These are phyloP conservation scores for Skeletonema marinoi DNA, from an alignment of 108 stramenopile species.

Conservation along the genomic window DNA sequence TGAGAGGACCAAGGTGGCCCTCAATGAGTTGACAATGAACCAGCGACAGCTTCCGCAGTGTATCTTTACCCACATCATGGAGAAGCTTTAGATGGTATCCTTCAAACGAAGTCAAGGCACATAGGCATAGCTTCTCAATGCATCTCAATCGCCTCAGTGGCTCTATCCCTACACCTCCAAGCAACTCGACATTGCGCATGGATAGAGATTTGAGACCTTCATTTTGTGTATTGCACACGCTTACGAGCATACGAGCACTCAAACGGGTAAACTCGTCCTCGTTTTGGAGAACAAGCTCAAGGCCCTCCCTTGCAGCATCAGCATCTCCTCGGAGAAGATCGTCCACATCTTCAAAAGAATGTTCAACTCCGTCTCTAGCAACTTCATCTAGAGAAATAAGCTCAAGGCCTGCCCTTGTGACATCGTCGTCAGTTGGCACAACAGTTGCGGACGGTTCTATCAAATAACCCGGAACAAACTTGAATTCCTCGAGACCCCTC, in stretches of 20 bases:
- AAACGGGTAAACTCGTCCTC: not conserved
- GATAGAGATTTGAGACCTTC: not conserved
- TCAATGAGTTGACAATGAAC: not conserved
- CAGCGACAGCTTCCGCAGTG: not conserved
- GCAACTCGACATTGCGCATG: not conserved
- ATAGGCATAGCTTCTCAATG: not conserved
- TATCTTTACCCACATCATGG: not conserved
- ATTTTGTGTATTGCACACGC: not conserved
- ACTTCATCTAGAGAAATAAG: too few relatives aligned
- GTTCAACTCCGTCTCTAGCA: too few relatives aligned
- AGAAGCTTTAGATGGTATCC: not conserved
- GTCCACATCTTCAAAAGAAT: too few relatives aligned
- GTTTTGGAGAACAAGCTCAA: not conserved
- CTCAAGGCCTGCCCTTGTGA: not conserved
- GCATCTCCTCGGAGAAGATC: too few relatives aligned
- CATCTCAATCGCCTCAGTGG: not conserved
- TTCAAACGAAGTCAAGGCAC: not conserved
- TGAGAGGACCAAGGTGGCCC: not conserved
- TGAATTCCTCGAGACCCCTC: not conserved
- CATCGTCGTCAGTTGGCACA: not conserved
- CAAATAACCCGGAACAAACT: not conserved
- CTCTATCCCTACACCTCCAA: not conserved
- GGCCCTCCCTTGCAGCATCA: not conserved
- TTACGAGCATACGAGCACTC: not conserved
- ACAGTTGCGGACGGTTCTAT: not conserved